A percentile compares a stretch with the other conserved stretches of the same genome.
These are phyloP conservation scores for Rickenella mellea DNA, from an alignment of 768 basidiomycete genomes.

Conservation along the genomic window DNA sequence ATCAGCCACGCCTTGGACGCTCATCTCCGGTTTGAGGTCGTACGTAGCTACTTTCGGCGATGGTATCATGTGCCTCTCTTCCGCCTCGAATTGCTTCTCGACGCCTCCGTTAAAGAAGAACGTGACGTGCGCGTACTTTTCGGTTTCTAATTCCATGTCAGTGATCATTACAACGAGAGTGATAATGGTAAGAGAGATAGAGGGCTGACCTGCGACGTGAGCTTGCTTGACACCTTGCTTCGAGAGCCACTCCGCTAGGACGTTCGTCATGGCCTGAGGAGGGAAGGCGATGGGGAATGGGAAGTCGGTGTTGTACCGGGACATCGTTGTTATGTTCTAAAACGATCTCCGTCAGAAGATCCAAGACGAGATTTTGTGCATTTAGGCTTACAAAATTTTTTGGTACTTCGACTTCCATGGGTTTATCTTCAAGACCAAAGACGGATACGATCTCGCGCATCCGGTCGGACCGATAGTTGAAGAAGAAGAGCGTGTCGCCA, in stretches of 20 bases:
- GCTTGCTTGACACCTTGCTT: conserved; percentile 76
- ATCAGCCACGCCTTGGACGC: conserved; percentile 78
- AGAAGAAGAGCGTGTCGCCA: conserved; percentile 85
- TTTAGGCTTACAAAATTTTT: conserved; percentile 66
- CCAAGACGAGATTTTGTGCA: background rate
- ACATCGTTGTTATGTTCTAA: conserved; percentile 88
- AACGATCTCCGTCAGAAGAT: background rate
- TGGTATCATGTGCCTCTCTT: conserved; percentile 81
- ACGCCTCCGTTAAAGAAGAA: conserved; percentile 98
- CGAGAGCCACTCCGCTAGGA: conserved; percentile 85
- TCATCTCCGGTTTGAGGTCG: conserved; percentile 87
- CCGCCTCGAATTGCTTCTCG: conserved; percentile 80
- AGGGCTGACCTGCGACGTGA: conserved; percentile 66
- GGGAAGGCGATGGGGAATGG: conserved; percentile 88
- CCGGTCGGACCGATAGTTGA: conserved; percentile 96
- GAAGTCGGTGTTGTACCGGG: conserved; percentile 85
- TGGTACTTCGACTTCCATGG: conserved; percentile 75
- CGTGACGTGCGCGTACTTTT: conserved; percentile 95
- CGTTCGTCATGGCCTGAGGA: conserved; percentile 90
- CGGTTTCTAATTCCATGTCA: conserved; percentile 53
- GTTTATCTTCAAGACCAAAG: conserved; percentile 74
- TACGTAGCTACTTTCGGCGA: conserved; percentile 94
- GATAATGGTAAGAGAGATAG: background rate
- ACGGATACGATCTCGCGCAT: conserved; percentile 87
- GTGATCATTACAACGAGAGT: background rate